Evolutionary conservation across 2,329 filamentous ascomycete species (phyloP), one percentile per base, ranked within the genome.

Genomic region (Fusarium sterilihyphosum): DNA sequence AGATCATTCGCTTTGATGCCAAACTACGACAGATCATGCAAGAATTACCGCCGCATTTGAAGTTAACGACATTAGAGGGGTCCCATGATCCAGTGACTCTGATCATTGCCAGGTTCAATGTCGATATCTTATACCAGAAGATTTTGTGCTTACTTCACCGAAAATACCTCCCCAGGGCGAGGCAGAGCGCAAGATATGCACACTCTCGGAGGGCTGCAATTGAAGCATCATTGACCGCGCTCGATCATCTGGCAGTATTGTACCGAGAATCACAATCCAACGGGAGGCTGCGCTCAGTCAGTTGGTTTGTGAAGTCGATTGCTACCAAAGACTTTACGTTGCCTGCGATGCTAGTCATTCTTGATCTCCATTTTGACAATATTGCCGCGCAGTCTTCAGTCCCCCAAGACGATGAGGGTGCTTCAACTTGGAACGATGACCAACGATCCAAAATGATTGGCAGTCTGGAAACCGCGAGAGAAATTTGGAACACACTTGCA

Each of bases 101-200:
- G 68, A 92, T 98, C 66, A 92, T 97, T 85, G 93, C 95, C 59
- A 91, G 95, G 35, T 95, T 95, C 80, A 93, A 93, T 65, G 85
- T 98, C 38, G 94, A 96, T 71, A 92, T 96, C 57, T 84, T 98
- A 10, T 97, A 95, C 80, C 91, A 97, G 73, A 98, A 97, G 83
- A 93, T 95, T 24, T 88, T 97, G 77, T 97, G 94, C 78, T 89
- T 98, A 29, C 88, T 99, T 44, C 96, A 99, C 82, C 90, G 95
- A 58, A 95, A 95, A 73, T 98, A 96, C 81, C 88, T 98, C 66
- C 87, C 90, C n/a, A 90, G 92, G 67, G 93, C 95, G 10, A 88
- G 93, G 54, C 90, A 93, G 67, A 96, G 96, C 77, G 86, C 93
- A 16, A 89, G 95, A 14, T 98, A 97, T 79, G 90, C 91, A 14